These are phyloP conservation scores for Exophiala phaeomuriformis DNA, from an alignment of 2,329 filamentous ascomycete species.

Conservation along the genomic window DNA sequence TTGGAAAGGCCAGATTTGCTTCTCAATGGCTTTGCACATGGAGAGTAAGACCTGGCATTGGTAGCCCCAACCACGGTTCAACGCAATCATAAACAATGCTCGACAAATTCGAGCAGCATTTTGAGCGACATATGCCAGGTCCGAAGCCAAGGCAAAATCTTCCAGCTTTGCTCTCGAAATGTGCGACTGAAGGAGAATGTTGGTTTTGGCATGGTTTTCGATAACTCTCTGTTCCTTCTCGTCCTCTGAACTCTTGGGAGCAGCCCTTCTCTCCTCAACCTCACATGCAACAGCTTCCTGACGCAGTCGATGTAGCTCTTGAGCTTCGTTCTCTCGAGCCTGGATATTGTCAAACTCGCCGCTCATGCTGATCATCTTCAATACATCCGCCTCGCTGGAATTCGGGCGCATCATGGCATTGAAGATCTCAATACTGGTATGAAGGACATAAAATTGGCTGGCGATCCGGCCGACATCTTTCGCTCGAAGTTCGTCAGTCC, in stretches of 20 bases:
- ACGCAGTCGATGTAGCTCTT: slow-evolving; percentile 70
- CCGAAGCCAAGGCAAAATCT: slow-evolving; percentile 87
- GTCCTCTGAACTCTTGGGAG: slow-evolving; percentile 53
- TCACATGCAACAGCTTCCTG: slow-evolving; percentile 68
- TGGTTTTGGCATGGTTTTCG: slow-evolving; percentile 80
- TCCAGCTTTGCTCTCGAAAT: slow-evolving; percentile 83
- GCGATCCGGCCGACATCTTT: slow-evolving; percentile 96
- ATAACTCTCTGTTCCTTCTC: slow-evolving; percentile 64
- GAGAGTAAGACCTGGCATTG: slow-evolving; percentile 87
- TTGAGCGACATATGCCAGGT: slow-evolving; percentile 90
- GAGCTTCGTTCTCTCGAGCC: slow-evolving; percentile 78
- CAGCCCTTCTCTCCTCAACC: slow-evolving; percentile 60
- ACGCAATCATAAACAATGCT: slow-evolving; percentile 91
- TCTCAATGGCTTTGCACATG: slow-evolving; percentile 94
- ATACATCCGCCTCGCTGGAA: slow-evolving; percentile 80
- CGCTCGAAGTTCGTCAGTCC: slow-evolving; percentile 81
- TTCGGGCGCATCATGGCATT: slow-evolving; percentile 86
- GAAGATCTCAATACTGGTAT: slow-evolving; percentile 91
- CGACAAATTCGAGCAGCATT: slow-evolving; percentile 91
- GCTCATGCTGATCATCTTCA: slow-evolving; percentile 96
- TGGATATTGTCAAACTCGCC: slow-evolving; percentile 98
- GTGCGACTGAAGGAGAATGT: slow-evolving; percentile 87
- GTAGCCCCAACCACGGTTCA: slow-evolving; percentile 92
- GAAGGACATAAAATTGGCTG: slow-evolving; percentile 92
- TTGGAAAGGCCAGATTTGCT: slow-evolving; percentile 87